Evolutionary conservation across 352 stramenopile species (phyloP).

Genomic region (Globisporangium emineosum): DNA sequence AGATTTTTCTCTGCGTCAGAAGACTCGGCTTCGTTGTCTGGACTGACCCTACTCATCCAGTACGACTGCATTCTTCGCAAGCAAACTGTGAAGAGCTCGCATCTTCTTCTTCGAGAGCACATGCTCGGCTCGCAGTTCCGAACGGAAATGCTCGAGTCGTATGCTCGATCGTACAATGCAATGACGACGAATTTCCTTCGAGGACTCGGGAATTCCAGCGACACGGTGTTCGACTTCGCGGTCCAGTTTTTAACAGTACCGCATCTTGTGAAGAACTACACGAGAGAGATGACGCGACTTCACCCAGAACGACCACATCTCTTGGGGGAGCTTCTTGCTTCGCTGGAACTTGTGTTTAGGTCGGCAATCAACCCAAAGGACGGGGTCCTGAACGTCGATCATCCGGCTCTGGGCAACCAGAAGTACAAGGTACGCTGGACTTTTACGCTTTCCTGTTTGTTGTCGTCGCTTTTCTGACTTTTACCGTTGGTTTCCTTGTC

Average conservation of each 20-base stretch:
- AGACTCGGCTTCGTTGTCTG: slow-evolving; percentile 19
- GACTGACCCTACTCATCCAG: slow-evolving; percentile 51
- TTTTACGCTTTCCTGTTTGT: neutral
- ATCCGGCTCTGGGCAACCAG: slow-evolving; percentile 71
- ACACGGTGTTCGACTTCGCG: slow-evolving; percentile 88
- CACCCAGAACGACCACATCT: slow-evolving; percentile 56
- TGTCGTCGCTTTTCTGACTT: neutral
- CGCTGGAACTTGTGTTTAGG: slow-evolving; percentile 61
- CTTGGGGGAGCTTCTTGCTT: slow-evolving; percentile 57
- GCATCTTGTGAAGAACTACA: slow-evolving; percentile 78
- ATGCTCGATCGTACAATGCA: slow-evolving; percentile 58
- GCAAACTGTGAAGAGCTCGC: slow-evolving; percentile 46
- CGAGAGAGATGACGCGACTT: slow-evolving; percentile 40
- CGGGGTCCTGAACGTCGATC: slow-evolving; percentile 60
- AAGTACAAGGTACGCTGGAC: slow-evolving; percentile 77
- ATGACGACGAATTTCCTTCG: slow-evolving; percentile 81
- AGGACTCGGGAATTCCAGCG: slow-evolving; percentile 75
- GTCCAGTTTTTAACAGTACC: slow-evolving; percentile 85
- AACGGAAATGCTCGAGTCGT: slow-evolving; percentile 72
- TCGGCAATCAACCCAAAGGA: slow-evolving; percentile 45
- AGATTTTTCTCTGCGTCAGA: slow-evolving; percentile 34
- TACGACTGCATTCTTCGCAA: slow-evolving; percentile 73
- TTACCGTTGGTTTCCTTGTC: slow-evolving; percentile 12
- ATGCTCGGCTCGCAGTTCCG: slow-evolving; percentile 72
- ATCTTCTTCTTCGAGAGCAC: slow-evolving; percentile 72